phyloP scores from a whole-genome alignment of 2,329 filamentous ascomycete species.

The Apiospora pterosperma region DNA sequence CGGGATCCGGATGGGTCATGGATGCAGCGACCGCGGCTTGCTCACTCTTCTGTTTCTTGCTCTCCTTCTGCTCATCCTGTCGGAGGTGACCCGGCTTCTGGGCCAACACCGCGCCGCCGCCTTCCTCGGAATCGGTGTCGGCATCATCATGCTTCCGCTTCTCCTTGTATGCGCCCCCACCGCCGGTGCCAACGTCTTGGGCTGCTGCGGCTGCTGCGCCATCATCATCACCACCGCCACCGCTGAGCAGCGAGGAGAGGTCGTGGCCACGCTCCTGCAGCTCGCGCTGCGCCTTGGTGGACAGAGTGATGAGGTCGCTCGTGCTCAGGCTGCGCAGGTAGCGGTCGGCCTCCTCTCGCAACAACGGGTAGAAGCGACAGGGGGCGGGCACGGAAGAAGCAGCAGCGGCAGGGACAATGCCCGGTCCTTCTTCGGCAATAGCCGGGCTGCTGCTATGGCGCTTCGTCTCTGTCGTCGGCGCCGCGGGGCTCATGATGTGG shows the following conservation, averaged over 20 bases:
- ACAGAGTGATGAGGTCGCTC: neutral
- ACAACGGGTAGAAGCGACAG: neutral
- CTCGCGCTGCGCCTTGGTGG: neutral
- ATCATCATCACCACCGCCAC: neutral
- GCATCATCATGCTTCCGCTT: neutral
- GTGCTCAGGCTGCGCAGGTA: neutral
- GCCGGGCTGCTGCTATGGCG: too few relatives aligned
- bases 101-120: neutral
- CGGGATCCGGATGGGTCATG: too few relatives aligned
- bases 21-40: neutral
- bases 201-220: neutral
- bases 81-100: neutral
- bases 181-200: neutral
- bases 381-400: neutral
- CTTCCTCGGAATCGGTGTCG: neutral
- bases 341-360: neutral
- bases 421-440: neutral
- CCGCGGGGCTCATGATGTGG: neutral
- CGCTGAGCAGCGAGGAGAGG: neutral
- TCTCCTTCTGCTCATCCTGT: neutral
- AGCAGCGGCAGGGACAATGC: neutral
- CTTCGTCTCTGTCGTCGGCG: neutral
- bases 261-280: neutral
- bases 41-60: neutral
- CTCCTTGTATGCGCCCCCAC: neutral